Conservation (phyloP, 345 rosid species). For the Physaria fendleri region DNA sequence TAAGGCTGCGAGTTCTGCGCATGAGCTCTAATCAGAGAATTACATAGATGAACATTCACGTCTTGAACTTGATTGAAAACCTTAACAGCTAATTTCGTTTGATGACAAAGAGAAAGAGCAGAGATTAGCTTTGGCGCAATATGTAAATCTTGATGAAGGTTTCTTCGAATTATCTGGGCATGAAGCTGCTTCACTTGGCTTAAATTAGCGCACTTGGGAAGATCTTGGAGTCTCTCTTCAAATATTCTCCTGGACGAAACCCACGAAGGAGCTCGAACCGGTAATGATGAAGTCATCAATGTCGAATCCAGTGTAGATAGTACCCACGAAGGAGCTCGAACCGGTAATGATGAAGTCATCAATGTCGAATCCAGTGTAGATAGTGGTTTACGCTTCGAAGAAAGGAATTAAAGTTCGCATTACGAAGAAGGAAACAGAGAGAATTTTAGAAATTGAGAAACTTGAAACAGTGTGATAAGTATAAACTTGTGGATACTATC, state of each 20-base stretch:
- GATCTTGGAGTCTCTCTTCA: constrained; percentile 61
- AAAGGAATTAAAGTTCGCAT: neutral
- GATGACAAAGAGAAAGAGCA: constrained; percentile 60
- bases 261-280: constrained; percentile 64
- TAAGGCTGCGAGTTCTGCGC: constrained; percentile 43
- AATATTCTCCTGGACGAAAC: constrained; percentile 60
- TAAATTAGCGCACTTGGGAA: constrained; percentile 61
- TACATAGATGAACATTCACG: constrained; percentile 56
- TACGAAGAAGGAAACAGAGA: neutral
- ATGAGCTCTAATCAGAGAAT: constrained; percentile 61
- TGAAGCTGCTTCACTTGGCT: constrained; percentile 59
- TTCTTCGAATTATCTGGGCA: constrained; percentile 57
- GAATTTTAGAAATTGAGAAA: neutral
- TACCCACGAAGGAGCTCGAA: constrained; percentile 64
- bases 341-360: constrained; percentile 43
- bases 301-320: neutral
- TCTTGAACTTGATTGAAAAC: constrained; percentile 56
- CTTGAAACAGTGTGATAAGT: neutral
- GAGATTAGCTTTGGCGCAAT: constrained; percentile 66
- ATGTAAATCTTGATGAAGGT: constrained; percentile 50
- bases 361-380: constrained; percentile 1
- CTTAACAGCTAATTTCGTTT: constrained; percentile 42
- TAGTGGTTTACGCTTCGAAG: neutral
- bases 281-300: constrained; percentile 39
- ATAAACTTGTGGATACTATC: constrained; percentile 15